Evolutionary conservation across 208 protist species (phyloP).

Genomic region (Wallacemonas sp.): DNA sequence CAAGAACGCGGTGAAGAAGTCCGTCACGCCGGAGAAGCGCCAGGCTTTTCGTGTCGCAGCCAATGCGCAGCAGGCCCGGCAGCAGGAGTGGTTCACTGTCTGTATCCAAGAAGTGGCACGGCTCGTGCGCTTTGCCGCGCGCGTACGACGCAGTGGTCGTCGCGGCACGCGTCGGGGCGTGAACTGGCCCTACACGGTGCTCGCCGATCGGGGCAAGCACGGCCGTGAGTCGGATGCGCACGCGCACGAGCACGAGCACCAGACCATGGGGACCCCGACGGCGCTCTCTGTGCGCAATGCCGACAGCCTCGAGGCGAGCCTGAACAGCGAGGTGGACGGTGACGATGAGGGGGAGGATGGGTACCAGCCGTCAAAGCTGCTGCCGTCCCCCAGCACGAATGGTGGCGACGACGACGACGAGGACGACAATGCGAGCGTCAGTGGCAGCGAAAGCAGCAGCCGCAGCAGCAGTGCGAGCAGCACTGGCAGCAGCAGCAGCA

Average conservation of each 20-base stretch:
- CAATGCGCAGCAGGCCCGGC: constrained; percentile 14
- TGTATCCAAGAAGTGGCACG: constrained; percentile 1
- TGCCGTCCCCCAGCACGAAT: neutral
- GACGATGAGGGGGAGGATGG: constrained; percentile 14
- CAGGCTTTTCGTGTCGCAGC: constrained; percentile 33
- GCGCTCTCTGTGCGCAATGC: neutral
- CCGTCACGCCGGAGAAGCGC: constrained; percentile 34
- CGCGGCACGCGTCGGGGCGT: neutral
- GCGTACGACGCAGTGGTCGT: neutral
- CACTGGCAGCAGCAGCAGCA: neutral
- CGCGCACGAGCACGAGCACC: neutral
- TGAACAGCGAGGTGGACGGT: neutral
- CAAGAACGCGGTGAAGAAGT: constrained; percentile 35
- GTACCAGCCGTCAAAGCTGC: neutral
- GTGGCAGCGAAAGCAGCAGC: neutral
- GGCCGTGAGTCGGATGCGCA: too few species aligned
- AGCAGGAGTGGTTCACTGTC: neutral
- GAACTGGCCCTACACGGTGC: constrained; percentile 5
- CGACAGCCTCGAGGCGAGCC: constrained; percentile 9
- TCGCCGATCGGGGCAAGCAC: neutral
- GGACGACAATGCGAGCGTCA: neutral
- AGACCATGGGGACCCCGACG: neutral
- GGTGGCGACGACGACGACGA: too few species aligned
- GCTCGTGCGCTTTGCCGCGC: constrained; percentile 5
- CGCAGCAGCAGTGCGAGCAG: neutral